These are phyloP conservation scores for Botrytis aclada DNA, from an alignment of 2,329 filamentous ascomycete species.

Conservation along the genomic window DNA sequence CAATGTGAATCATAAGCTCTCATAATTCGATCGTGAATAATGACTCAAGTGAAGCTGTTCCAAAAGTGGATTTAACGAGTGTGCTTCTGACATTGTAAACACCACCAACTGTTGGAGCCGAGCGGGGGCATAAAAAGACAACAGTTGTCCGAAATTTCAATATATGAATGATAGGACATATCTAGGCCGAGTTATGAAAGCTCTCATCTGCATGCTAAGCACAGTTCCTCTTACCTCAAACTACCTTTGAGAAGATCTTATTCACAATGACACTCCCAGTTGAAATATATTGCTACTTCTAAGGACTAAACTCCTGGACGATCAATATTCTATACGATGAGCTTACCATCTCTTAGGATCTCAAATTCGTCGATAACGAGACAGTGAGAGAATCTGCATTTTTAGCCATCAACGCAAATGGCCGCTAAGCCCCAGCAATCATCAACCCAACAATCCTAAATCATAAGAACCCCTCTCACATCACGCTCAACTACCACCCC, in stretches of 20 bases:
- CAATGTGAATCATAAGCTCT: neutral
- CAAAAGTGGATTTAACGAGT: too few relatives aligned
- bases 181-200: too few relatives aligned
- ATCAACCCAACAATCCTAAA: neutral
- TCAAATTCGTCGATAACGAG: slow-evolving; percentile 29
- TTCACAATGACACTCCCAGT: neutral
- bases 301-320: slow-evolving; percentile 34
- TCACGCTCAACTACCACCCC: too few relatives aligned
- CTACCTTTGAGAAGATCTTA: rapidly evolving
- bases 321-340: slow-evolving; percentile 45
- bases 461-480: too few relatives aligned
- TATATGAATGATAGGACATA: too few relatives aligned
- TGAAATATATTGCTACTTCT: rapidly evolving
- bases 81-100: neutral
- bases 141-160: rapidly evolving
- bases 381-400: slow-evolving; percentile 42
- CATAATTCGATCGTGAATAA: neutral
- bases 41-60: neutral
- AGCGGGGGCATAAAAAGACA: neutral
- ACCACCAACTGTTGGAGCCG: neutral
- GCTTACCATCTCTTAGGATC: slow-evolving; percentile 33
- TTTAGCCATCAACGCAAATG: slow-evolving; percentile 32
- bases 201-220: neutral
- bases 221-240: neutral
- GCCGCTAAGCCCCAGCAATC: slow-evolving; percentile 5